Percentiles rank a stretch among this genome's conserved stretches.
Evolutionary conservation across 2,329 filamentous ascomycete species (phyloP).

Genomic region (Monilinia fructigena): DNA sequence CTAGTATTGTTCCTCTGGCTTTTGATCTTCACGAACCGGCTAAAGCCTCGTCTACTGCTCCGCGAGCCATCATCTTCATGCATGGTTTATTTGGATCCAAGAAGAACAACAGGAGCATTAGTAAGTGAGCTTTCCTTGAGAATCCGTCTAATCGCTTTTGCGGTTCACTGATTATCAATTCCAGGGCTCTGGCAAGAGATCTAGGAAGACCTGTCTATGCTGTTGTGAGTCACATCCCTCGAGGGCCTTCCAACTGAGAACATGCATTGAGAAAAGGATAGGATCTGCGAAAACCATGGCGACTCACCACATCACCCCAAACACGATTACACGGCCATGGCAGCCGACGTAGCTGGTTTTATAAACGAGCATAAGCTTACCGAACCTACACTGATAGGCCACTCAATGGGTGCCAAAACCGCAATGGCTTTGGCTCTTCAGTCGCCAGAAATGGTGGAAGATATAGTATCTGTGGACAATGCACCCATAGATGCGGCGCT

Average conservation of each 20-base stretch:
- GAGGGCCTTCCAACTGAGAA: background rate
- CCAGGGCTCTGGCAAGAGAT: constrained; percentile 75
- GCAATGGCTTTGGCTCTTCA: constrained; percentile 83
- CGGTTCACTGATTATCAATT: constrained; percentile 23
- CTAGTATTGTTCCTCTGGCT: constrained; percentile 45
- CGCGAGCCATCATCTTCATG: constrained; percentile 75
- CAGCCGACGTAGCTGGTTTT: constrained; percentile 78
- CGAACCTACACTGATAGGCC: constrained; percentile 77
- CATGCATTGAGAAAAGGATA: constrained; percentile 40
- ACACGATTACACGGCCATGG: constrained; percentile 82
- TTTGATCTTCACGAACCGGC: constrained; percentile 68
- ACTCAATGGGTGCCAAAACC: constrained; percentile 95
- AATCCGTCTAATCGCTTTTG: constrained; percentile 12
- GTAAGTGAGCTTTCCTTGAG: constrained; percentile 63
- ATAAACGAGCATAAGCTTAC: constrained; percentile 68
- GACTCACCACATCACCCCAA: constrained; percentile 74
- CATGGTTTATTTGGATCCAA: constrained; percentile 95
- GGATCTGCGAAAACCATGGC: constrained; percentile 90
- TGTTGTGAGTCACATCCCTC: constrained; percentile 55
- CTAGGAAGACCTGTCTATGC: constrained; percentile 79
- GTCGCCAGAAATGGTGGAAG: constrained; percentile 63
- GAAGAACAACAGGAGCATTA: constrained; percentile 90
- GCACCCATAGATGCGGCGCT: constrained; percentile 80
- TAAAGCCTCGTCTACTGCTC: constrained; percentile 45
- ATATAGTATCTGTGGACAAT: constrained; percentile 85